Evolutionary conservation across 768 basidiomycete genomes (phyloP).

Genomic region (Pulveroboletus sp.): DNA sequence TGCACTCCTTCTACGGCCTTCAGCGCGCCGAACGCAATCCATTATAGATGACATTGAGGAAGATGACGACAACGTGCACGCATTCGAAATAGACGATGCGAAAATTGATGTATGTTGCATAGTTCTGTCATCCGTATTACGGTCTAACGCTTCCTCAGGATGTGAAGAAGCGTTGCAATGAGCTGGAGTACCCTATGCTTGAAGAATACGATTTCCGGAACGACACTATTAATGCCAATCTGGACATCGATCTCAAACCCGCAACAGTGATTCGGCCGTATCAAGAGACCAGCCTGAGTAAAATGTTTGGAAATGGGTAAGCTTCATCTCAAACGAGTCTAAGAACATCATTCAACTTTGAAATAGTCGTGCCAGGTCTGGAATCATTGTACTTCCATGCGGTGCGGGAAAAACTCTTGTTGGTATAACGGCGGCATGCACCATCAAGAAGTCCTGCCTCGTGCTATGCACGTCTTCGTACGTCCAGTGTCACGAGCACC

Average conservation of each 20-base stretch:
- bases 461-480: constrained; percentile 98
- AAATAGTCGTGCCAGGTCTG: constrained; percentile 87
- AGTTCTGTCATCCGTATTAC: neutral
- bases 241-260: constrained; percentile 98
- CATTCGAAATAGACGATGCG: constrained; percentile 91
- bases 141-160: constrained; percentile 48
- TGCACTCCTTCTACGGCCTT: constrained; percentile 19
- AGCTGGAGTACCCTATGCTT: constrained; percentile 95
- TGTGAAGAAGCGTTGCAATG: constrained; percentile 95
- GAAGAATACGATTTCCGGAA: constrained; percentile 99
- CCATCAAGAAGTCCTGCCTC: constrained; percentile 97
- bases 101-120: constrained; percentile 78
- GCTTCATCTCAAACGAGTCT: constrained; percentile 13
- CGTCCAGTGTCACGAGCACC: constrained; percentile 31
- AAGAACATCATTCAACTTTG: constrained; percentile 1
- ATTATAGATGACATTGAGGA: constrained; percentile 88
- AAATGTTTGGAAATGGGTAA: constrained; percentile 99
- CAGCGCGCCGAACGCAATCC: neutral
- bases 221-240: constrained; percentile 91
- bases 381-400: constrained; percentile 97
- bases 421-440: constrained; percentile 99
- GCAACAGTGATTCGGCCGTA: constrained; percentile 97
- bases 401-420: constrained; percentile 99
- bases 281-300: constrained; percentile 96
- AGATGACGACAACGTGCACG: constrained; percentile 95